Evolutionary conservation across 1,284 basidiomycete species (phyloP), one percentile per base, ranked within the genome.

Genomic region (Cystobasidium pallidum): DNA sequence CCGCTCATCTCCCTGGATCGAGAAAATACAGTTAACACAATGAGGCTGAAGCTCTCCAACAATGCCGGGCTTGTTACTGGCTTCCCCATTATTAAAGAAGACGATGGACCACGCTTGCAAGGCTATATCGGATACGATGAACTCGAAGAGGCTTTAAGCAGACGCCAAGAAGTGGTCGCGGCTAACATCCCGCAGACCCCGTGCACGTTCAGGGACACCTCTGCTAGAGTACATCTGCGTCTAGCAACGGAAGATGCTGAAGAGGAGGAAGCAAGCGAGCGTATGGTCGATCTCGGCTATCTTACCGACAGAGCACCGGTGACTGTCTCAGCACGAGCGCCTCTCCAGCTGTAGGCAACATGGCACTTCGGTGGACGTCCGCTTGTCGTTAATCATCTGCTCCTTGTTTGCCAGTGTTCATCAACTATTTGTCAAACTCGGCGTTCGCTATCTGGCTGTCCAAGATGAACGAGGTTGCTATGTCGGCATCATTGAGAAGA

Each of bases 121-220:
- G 95, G 94, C 2, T 95, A 94, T 80, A 90, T 98, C 74, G 92
- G 93, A 0, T 87, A 89, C 39, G 92, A 89, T 79, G 95, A 98
- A 81, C 85, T 99, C 32, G 93, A 96, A 78, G 92, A 97, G 80
- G 93, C 92, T 2, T 82, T 96, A n/a, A 86, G 19, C 15, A 62
- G 21, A 39, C 47, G 55, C 64, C 43, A 32, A 36, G 62, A 49
- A 51, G 7, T 24, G n/a, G 2, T 15, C 28, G 57, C 68, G 36
- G 47, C 91, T 91, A 43, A 57, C 10, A 62, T 39, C 45, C 70
- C 71, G 11, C 32, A 28, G 58, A 70, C 65, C 41, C 52, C 73
- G 8, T 74, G 62, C 61, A 68, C 71, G 75, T 74, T 78, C 76
- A 15, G 47, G 72, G 47, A 47, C 62, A 71, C 85, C 84, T 73